Evolutionary conservation across 2,329 filamentous ascomycete species (phyloP), one percentile per base, ranked within the genome.

Genomic region (Alternaria sp.): DNA sequence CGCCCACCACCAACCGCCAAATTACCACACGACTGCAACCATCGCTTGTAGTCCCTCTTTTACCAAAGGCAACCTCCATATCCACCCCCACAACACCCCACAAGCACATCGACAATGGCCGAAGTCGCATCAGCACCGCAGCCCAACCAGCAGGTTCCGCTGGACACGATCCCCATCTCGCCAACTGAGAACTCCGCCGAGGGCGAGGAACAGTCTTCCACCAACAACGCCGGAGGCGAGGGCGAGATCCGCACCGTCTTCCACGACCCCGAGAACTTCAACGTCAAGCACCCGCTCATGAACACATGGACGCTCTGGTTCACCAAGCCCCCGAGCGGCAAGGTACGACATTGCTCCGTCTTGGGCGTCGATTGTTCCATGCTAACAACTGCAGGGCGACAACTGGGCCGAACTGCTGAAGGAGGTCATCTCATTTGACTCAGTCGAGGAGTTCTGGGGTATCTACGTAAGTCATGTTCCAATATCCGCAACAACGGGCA

Each of bases 301-400:
- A 92, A 97, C 85, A 91, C 92, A 79, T 99, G 95, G 95, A 98
- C 95, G 61, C 86, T 99, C 58, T 99, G 96, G 96, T 99, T 98
- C 85, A 98, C 94, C 75, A 98, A 98, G 87, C 94, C 95, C 55
- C 92, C 94, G 44, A 96, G 90, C 79, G 94, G 93, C 84, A 97
- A 96, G 90, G 93, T 95, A 81, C 62, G 84, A 36, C 27, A 14
- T 8, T 54, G 20, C 38, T 16, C 16, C 46, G 51, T 36, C 25
- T 20, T 10, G 30, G 25, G 18, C 51, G 54, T 14, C 41, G 22
- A 20, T 51, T 18, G 54, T 45, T 40, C 36, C 25, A 32, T 52
- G 57, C 66, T 69, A 64, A 74, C 61, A 62, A 60, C 6, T 51
- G 20, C 69, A 97, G 93, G 93, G 93, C 68, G 93, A 98, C 81